These are phyloP conservation scores for Candida multigemmis DNA, from an alignment of 805 yeast species.

Conservation along the genomic window DNA sequence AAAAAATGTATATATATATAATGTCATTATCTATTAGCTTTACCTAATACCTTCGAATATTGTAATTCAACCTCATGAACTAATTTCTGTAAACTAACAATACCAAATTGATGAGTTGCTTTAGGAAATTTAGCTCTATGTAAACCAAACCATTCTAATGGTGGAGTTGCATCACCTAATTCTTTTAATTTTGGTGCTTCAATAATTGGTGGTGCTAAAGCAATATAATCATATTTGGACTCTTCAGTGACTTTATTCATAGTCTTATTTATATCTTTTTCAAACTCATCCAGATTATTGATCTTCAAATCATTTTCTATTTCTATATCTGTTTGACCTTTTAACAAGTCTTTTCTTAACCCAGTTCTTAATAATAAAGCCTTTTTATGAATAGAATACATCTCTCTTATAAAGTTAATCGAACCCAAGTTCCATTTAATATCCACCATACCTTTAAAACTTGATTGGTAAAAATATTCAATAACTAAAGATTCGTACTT, in stretches of 20 bases:
- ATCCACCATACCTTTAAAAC: constrained; percentile 85
- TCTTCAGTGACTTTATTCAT: constrained; percentile 25
- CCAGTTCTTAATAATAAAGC: constrained; percentile 55
- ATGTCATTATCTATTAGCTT: constrained; percentile 12
- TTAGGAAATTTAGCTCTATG: constrained; percentile 83
- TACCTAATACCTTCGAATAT: constrained; percentile 42
- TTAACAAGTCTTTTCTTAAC: constrained; percentile 24
- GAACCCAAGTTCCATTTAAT: constrained; percentile 93
- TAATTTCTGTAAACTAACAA: constrained; percentile 63
- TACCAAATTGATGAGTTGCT: constrained; percentile 72
- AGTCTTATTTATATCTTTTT: constrained; percentile 27
- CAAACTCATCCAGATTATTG: too few species aligned
- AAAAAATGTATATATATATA: neutral
- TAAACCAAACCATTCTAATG: constrained; percentile 95
- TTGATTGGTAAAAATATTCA: constrained; percentile 59
- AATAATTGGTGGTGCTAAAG: constrained; percentile 70
- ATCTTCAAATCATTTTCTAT: constrained; percentile 12
- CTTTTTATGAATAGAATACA: constrained; percentile 81
- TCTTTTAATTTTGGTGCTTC: constrained; percentile 87
- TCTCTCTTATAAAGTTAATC: constrained; percentile 79
- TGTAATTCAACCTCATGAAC: constrained; percentile 58
- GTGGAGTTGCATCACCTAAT: constrained; percentile 95
- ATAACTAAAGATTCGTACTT: constrained; percentile 40
- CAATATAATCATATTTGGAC: constrained; percentile 43
- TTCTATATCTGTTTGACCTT: constrained; percentile 6